Evolutionary conservation across 176 grass and related monocot genomes (phyloP), one percentile per base, ranked within the genome.

Genomic region (Zizania latifolia): DNA sequence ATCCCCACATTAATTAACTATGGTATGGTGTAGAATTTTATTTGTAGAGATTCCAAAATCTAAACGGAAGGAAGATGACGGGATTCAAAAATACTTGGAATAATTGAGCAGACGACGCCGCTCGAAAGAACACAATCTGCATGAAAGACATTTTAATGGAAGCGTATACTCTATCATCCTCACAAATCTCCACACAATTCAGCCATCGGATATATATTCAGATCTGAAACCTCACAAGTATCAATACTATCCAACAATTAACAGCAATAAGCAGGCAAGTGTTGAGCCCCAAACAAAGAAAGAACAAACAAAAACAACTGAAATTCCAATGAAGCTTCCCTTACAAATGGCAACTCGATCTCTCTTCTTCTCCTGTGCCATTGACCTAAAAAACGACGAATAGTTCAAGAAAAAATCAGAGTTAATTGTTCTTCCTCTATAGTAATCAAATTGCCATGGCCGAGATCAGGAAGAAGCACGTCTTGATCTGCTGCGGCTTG

Each of bases 401-500:
- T 40, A 26, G 54, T 28, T 54, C 72, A 70, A 29, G 68, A 27
- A 17, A 14, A 60, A 40, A 7, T 13, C 48, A 22, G 19, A 38
- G 37, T 12, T 21, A 6, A 32, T 9, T 5, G 53, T 48, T 22
- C 39, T 31, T 4, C 21, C 74, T 6, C 11, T 19, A 10, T 10
- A 62, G 48, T 14, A 10, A 48, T 15, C 6, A 13, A 68, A 50
- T 17, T 31, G 29, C 16, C 45, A 10, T 37, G 14, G 30, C 13
- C 53, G 4, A 13, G 31, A 73, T 43, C 57, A 88, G 26, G 64
- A 84, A 11, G 70, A 86, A 67, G 45, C 36, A 62, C 51, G 74
- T n/a, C 9, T 0, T 72, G 84, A 40, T 84, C 29, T 89, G 90
- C 70, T 79, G 79, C 83, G 64, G 78, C 59, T 69, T 37, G 46